A percentile compares a stretch with the other conserved stretches of the same genome.
These are phyloP conservation scores for Entrophospora sp. DNA, from an alignment of 192 early-diverging fungal species.

Conservation along the genomic window DNA sequence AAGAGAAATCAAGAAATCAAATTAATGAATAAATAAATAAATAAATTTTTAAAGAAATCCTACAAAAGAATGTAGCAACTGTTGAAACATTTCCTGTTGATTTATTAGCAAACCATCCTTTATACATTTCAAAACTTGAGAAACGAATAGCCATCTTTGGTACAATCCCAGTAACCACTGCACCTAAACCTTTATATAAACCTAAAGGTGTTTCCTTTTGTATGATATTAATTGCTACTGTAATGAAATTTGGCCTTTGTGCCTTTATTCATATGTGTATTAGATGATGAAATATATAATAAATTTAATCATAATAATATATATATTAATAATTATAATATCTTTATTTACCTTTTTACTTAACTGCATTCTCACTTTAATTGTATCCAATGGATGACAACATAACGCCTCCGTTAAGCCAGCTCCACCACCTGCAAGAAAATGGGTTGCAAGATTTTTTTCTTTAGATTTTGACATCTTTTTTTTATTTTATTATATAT, in stretches of 20 bases:
- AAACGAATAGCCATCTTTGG: slow-evolving; percentile 99
- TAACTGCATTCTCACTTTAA: slow-evolving; percentile 97
- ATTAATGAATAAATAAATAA: slow-evolving; percentile 5
- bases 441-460: slow-evolving; percentile 63
- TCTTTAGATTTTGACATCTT: slow-evolving; percentile 18
- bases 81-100: slow-evolving; percentile 58
- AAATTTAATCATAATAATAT: background rate
- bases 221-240: slow-evolving; percentile 78
- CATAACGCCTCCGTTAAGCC: slow-evolving; percentile 84
- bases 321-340: background rate
- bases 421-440: slow-evolving; percentile 83
- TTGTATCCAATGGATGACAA: slow-evolving; percentile 94
- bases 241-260: slow-evolving; percentile 48
- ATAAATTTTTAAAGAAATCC: background rate
- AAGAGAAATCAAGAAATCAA: no score
- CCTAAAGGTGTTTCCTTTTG: slow-evolving; percentile 79
- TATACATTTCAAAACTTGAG: slow-evolving; percentile 92
- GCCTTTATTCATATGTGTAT: no score
- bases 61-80: slow-evolving; percentile 62
- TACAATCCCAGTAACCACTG: slow-evolving; percentile 91
- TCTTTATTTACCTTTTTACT: slow-evolving; percentile 55
- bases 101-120: slow-evolving; percentile 62
- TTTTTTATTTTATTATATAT: no score
- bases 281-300: no score
- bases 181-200: slow-evolving; percentile 96